These are phyloP conservation scores for Aspergillus unguis DNA, from an alignment of 2,329 filamentous ascomycete genomes.

Conservation along the genomic window DNA sequence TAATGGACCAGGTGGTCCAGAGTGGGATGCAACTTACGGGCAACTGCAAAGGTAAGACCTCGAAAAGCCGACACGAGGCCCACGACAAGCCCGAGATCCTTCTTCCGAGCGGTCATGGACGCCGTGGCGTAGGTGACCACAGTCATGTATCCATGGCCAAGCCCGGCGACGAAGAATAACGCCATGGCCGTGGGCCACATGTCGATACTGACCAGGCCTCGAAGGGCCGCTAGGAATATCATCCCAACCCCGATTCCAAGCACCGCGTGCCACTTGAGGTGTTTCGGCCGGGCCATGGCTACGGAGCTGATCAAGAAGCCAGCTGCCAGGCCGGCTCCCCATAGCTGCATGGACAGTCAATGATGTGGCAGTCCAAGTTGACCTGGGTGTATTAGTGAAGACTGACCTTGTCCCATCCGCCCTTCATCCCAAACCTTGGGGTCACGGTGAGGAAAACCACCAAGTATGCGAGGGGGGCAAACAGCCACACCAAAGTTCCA, in stretches of 20 bases:
- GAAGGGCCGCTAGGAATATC: not conserved
- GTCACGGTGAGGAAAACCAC: too few relatives aligned
- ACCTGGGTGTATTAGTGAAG: not conserved
- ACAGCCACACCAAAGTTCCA: too few relatives aligned
- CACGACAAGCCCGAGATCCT: conserved; percentile 3
- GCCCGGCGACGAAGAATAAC: conserved; percentile 6
- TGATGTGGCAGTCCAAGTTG: too few relatives aligned
- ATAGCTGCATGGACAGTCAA: too few relatives aligned
- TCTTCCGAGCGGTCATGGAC: conserved; percentile 1
- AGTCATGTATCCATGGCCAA: conserved; percentile 1
- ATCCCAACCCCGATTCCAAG: not conserved
- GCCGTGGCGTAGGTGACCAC: conserved; percentile 1
- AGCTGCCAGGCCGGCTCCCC: not conserved
- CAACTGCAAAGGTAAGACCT: too few relatives aligned
- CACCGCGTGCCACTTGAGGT: not conserved
- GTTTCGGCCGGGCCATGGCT: conserved; percentile 1
- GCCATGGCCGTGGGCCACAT: not conserved
- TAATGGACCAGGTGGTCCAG: too few relatives aligned
- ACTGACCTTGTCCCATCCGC: not conserved
- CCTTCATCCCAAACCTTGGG: too few relatives aligned
- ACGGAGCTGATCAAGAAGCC: conserved; percentile 3
- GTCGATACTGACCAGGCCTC: not conserved
- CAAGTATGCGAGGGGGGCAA: too few relatives aligned
- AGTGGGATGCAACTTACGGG: too few relatives aligned
- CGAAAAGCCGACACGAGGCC: not conserved